These are phyloP conservation scores for Hagleromyces aurorensis DNA, from an alignment of 805 yeast genomes.

Conservation along the genomic window DNA sequence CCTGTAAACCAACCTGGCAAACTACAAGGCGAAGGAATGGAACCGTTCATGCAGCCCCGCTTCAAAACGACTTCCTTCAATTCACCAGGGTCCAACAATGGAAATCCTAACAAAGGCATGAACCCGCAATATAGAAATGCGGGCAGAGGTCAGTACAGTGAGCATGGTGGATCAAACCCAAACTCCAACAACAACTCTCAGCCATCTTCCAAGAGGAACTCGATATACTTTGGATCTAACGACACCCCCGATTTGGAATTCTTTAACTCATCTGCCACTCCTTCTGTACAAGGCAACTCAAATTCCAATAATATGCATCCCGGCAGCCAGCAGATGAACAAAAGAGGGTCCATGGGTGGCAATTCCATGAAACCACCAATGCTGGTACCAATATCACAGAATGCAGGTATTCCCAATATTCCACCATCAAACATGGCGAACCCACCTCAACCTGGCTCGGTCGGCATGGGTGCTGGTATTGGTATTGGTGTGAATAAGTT, in stretches of 20 bases:
- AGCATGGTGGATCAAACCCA: neutral
- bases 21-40: constrained; percentile 44
- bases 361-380: constrained; percentile 22
- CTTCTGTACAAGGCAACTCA: constrained; percentile 6
- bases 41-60: constrained; percentile 37
- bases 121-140: constrained; percentile 10
- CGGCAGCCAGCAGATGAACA: constrained; percentile 1
- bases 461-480: too few relatives aligned
- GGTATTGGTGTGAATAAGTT: too few relatives aligned
- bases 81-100: constrained; percentile 6
- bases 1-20: constrained; percentile 19
- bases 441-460: too few relatives aligned
- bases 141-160: constrained; percentile 8
- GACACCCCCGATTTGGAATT: constrained; percentile 22
- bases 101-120: constrained; percentile 11
- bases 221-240: constrained; percentile 18
- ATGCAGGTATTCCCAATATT: too few relatives aligned
- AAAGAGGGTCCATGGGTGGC: constrained; percentile 7
- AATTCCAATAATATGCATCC: constrained; percentile 4
- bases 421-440: too few relatives aligned
- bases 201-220: constrained; percentile 23
- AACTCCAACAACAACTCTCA: constrained; percentile 9
- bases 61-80: constrained; percentile 23
- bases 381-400: constrained; percentile 10
- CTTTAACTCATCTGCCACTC: constrained; percentile 7